phyloP scores from a whole-genome alignment of 306 rosid species.

The Elaeagnus macrophylla region DNA sequence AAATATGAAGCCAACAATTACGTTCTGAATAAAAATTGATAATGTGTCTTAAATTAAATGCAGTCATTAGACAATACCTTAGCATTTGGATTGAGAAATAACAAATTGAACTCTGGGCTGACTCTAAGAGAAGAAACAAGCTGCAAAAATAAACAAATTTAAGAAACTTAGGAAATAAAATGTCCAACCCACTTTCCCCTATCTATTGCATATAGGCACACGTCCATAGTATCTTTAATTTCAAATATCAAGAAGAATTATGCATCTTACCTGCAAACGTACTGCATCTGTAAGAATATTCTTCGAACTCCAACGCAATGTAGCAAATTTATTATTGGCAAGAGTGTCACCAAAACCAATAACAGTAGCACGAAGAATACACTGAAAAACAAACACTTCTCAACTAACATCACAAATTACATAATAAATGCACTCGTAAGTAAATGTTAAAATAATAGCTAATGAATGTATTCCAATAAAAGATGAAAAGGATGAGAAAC shows the following conservation, averaged over 20 bases:
- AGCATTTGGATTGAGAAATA: constrained; percentile 62
- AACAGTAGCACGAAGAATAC: constrained; percentile 72
- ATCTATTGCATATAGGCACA: not conserved
- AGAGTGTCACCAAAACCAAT: constrained; percentile 35
- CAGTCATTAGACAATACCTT: constrained; percentile 42
- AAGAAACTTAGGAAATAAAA: constrained; percentile 21
- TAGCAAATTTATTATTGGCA: constrained; percentile 27
- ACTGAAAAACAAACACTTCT: constrained; percentile 42
- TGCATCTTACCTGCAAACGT: constrained; percentile 58
- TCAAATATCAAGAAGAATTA: constrained; percentile 3
- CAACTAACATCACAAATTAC: constrained; percentile 2
- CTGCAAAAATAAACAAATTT: constrained; percentile 42
- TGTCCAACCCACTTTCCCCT: too few species aligned
- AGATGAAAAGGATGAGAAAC: too few species aligned
- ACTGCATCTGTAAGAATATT: constrained; percentile 67
- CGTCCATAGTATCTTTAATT: not conserved
- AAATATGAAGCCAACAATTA: not conserved
- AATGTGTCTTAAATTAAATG: not conserved
- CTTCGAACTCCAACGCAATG: constrained; percentile 28
- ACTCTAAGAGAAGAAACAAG: constrained; percentile 77
- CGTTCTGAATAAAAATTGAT: not conserved
- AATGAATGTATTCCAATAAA: too few species aligned
- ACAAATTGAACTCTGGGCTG: constrained; percentile 64
- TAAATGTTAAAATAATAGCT: too few species aligned
- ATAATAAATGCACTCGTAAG: too few species aligned